Conservation (phyloP, 345 rosid genomes). For the Trapa bicornis region DNA sequence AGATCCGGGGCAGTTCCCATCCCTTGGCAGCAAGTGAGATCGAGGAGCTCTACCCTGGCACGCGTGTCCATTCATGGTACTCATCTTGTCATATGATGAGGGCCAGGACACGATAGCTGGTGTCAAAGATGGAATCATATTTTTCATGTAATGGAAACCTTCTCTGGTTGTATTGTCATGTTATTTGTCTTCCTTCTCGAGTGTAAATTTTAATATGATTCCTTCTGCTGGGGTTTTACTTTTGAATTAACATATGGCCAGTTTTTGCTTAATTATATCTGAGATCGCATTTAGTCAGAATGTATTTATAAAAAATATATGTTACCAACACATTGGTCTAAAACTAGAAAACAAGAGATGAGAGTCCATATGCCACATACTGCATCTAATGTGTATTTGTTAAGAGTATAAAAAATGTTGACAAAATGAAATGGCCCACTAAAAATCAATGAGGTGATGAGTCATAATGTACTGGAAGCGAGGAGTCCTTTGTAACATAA, state of each 20-base stretch:
- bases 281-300: not conserved
- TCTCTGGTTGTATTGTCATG: conserved; percentile 6
- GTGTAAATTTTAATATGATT: conserved; percentile 6
- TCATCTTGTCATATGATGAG: too few relatives aligned
- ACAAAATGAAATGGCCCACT: not conserved
- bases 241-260: not conserved
- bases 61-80: not conserved
- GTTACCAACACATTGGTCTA: too few relatives aligned
- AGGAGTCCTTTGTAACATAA: not conserved
- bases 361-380: conserved; percentile 13
- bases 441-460: not conserved
- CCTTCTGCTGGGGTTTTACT: not conserved
- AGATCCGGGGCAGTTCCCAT: conserved; percentile 82
- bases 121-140: conserved; percentile 17
- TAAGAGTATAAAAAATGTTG: conserved; percentile 31
- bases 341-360: too few relatives aligned
- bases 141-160: conserved; percentile 16
- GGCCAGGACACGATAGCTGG: conserved; percentile 1
- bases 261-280: conserved; percentile 6
- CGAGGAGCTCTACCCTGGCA: not conserved
- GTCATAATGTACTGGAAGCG: not conserved
- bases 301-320: too few relatives aligned
- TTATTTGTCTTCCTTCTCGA: not conserved
- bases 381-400: conserved; percentile 33
- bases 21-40: conserved; percentile 76